Base-by-base conservation (phyloP, 257 asterid species). In the Ophiorrhiza pumila region DNA sequence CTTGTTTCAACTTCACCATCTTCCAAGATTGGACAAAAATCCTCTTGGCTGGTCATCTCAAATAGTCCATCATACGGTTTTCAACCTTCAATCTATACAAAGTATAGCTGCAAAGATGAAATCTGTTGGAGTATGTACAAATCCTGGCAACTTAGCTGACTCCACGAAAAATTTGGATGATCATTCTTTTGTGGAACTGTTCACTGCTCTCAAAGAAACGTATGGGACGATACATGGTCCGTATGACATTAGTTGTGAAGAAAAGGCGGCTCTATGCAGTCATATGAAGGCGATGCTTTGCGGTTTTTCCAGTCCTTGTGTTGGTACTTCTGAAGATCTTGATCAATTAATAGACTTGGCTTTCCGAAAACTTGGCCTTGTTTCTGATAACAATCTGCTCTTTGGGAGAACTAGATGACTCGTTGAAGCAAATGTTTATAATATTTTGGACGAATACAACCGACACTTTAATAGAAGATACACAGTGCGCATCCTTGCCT, bases 51-150 rank as follows among this genome's bases (percentile, higher is more conserved):
- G 79, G 66, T 84, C 86, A 57, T 83, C 89, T 42, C 78, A 77
- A 78, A 69, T 73, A 68, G 76, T 80, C 32, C 81, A 52, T 73
- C 84, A 67, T 65, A 56, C 88, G 52, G 68, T 68, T 72, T 83
- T 89, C 87, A 90, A 92, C 83, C 88, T 91, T 39, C 75, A 77
- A 77, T 77, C 83, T 68, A 78, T 88, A 71, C 85, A 74, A 74
- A 49, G 72, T 77, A 65, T 78, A 66, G 74, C 89, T 41, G 45
- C 71, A 80, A 85, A 89, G 76, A 90, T 95, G 95, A 83, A 83
- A 80, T 68, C 87, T 41, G 82, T 55, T 39, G 66, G 77, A 49
- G 78, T 74, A 31, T 81, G 81, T 74, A 82, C 80, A 53, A 77
- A 79, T 53, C 76, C 65, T 18, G 72, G 79, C 62, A 53, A 22